Conservation (phyloP, 352 stramenopile species). For the Globisporangium apiculatum region DNA sequence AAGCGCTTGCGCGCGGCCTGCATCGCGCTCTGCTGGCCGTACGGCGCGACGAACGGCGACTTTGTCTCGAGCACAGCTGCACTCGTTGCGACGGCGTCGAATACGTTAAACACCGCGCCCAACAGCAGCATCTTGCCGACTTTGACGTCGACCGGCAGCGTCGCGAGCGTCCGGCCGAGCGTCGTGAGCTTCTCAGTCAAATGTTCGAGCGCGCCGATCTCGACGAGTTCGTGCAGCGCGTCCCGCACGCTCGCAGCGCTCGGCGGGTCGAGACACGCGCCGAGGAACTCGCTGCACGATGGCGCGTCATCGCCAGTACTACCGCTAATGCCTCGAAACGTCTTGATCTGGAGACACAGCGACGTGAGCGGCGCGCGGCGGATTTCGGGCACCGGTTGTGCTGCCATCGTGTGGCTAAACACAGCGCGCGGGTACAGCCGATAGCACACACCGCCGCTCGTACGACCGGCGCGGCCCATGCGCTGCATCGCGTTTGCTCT, state of each 20-base stretch:
- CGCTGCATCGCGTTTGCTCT: slow-evolving; percentile 89
- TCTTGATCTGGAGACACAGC: slow-evolving; percentile 94
- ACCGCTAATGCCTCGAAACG: slow-evolving; percentile 23
- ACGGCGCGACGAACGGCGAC: slow-evolving; percentile 77
- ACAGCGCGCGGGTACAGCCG: slow-evolving; percentile 82
- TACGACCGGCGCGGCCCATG: slow-evolving; percentile 89
- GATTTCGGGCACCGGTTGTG: slow-evolving; percentile 92
- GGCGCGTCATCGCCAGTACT: slow-evolving; percentile 32
- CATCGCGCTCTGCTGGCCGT: slow-evolving; percentile 63
- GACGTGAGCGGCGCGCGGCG: slow-evolving; percentile 92
- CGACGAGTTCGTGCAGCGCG: slow-evolving; percentile 85
- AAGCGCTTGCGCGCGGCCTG: slow-evolving; percentile 55
- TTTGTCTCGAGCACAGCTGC: slow-evolving; percentile 73
- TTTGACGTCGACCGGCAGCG: slow-evolving; percentile 94
- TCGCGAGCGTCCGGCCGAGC: slow-evolving; percentile 89
- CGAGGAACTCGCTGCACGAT: slow-evolving; percentile 81
- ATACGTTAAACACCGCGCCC: slow-evolving; percentile 91
- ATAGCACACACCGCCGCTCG: slow-evolving; percentile 85
- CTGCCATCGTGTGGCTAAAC: slow-evolving; percentile 67
- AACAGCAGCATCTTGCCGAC: slow-evolving; percentile 97
- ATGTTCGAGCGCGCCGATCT: slow-evolving; percentile 79
- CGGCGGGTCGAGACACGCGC: slow-evolving; percentile 90
- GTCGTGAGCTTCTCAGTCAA: slow-evolving; percentile 83
- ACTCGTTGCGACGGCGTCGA: slow-evolving; percentile 57
- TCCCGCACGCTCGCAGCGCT: slow-evolving; percentile 81